Percentiles rank a stretch among this genome's conserved stretches.
Conservation (phyloP, 805 yeast species). For the Kuraishia capsulata region DNA sequence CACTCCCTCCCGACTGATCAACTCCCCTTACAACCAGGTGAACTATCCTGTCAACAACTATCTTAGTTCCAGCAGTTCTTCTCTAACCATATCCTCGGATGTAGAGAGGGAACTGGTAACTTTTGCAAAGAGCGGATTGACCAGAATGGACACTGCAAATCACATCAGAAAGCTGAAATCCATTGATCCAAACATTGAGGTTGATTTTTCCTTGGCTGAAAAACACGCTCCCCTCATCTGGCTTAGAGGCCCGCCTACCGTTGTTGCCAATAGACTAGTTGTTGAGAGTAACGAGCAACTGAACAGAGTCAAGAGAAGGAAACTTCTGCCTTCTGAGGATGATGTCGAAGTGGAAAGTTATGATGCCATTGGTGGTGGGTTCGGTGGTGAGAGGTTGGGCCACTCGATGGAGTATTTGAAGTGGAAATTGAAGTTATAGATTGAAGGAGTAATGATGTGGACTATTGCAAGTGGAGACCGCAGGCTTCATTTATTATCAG, state of each 20-base stretch:
- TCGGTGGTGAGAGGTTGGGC: conserved; percentile 32
- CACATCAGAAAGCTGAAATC: conserved; percentile 14
- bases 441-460: too few species aligned
- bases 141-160: conserved; percentile 22
- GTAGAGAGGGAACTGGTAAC: conserved; percentile 23
- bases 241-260: conserved; percentile 61
- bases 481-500: too few species aligned
- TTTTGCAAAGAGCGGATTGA: conserved; percentile 21
- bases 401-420: conserved; percentile 72
- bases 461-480: too few species aligned
- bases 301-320: not conserved
- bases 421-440: conserved; percentile 33
- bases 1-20: conserved; percentile 15
- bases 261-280: conserved; percentile 29
- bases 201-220: not conserved
- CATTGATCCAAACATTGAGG: not conserved
- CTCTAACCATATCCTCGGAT: conserved; percentile 27
- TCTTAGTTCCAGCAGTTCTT: conserved; percentile 20
- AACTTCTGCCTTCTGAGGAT: conserved; percentile 2
- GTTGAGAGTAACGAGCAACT: conserved; percentile 7
- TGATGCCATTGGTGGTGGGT: not conserved
- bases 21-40: conserved; percentile 20
- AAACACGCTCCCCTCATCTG: conserved; percentile 36
- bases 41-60: conserved; percentile 21
- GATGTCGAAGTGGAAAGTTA: not conserved